Evolutionary conservation across 768 basidiomycete genomes (phyloP).

Genomic region (Pleurotus platypus): DNA sequence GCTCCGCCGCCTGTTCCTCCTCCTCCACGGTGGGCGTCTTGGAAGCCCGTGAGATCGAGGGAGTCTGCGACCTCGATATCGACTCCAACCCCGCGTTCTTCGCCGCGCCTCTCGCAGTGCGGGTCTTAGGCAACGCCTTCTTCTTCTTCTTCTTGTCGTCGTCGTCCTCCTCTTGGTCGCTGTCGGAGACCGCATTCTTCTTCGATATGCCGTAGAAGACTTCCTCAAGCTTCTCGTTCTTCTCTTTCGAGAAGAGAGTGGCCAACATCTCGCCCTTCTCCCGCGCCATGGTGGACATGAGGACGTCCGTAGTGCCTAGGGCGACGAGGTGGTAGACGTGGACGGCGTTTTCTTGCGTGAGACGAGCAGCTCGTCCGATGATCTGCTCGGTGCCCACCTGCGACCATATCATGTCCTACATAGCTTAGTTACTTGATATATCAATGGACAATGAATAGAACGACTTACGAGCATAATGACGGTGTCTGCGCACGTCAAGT

Average conservation of each 20-base stretch:
- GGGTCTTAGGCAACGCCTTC: neutral
- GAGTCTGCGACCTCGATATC: too few species aligned
- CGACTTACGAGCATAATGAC: slow-evolving; percentile 3
- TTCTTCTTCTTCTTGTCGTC: neutral
- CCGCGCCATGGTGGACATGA: slow-evolving; percentile 1
- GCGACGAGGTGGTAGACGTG: slow-evolving; percentile 7
- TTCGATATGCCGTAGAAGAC: neutral
- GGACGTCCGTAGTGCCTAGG: neutral
- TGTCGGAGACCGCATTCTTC: neutral
- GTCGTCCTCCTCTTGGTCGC: neutral
- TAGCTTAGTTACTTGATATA: neutral
- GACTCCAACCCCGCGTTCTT: too few species aligned
- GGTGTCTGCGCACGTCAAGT: slow-evolving; percentile 1
- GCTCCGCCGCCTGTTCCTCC: too few species aligned
- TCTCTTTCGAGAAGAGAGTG: neutral
- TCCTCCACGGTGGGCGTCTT: too few species aligned
- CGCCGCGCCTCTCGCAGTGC: neutral
- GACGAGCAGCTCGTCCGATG: neutral
- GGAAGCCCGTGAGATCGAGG: too few species aligned
- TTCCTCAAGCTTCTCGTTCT: neutral
- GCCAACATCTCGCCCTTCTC: slow-evolving; percentile 5
- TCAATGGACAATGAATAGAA: neutral
- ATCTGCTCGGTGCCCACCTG: slow-evolving; percentile 2
- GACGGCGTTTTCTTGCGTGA: slow-evolving; percentile 9
- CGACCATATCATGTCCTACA: slow-evolving; percentile 7